Conservation (phyloP, 208 protist genomes). For the Lotmaria passim region DNA sequence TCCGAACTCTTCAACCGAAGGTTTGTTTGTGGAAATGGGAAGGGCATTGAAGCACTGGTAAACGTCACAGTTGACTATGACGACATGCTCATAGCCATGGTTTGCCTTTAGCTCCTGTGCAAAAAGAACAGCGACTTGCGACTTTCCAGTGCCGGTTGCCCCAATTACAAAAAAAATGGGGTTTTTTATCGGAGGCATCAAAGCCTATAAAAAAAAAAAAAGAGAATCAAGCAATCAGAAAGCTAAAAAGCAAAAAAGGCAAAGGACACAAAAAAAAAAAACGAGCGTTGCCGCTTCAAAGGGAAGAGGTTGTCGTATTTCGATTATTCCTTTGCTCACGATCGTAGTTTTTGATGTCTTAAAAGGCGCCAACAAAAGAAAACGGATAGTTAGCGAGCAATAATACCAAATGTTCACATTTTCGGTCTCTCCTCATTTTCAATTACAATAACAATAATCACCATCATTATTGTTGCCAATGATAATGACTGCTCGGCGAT, state of each 20-base stretch:
- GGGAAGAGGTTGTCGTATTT: too few species aligned
- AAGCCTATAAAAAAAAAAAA: neutral
- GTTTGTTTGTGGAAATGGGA: constrained; percentile 90
- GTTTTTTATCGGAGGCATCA: constrained; percentile 24
- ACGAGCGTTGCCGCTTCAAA: too few species aligned
- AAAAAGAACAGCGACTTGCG: constrained; percentile 63
- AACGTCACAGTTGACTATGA: constrained; percentile 89
- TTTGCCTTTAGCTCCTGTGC: constrained; percentile 52
- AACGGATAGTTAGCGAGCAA: too few species aligned
- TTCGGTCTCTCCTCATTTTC: too few species aligned
- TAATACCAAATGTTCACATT: too few species aligned
- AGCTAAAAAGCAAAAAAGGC: neutral
- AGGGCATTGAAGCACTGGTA: constrained; percentile 90
- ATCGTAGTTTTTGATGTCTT: too few species aligned
- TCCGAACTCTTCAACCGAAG: constrained; percentile 49
- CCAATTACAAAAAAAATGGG: constrained; percentile 88
- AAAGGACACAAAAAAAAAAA: neutral
- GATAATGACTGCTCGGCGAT: too few species aligned
- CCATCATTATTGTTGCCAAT: too few species aligned
- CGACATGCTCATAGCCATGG: constrained; percentile 59
- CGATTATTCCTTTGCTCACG: too few species aligned
- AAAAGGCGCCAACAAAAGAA: too few species aligned
- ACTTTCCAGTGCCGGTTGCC: constrained; percentile 88
- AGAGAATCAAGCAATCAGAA: neutral
- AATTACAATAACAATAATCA: too few species aligned